phyloP scores from a whole-genome alignment of 176 grass and related monocot species.

The Aegilops sharonensis region DNA sequence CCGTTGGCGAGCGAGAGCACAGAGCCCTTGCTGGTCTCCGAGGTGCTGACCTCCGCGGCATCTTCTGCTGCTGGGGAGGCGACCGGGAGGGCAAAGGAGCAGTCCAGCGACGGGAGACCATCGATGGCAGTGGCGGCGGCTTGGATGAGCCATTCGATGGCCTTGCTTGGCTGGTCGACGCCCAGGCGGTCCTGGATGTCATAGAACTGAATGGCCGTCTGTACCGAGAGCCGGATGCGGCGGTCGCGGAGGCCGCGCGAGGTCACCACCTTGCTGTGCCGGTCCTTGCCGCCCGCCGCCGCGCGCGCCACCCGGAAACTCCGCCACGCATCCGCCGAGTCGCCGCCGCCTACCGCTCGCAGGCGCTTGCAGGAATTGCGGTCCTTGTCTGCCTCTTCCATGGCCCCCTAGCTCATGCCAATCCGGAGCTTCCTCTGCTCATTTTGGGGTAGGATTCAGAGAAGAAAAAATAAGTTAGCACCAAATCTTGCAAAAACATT shows the following conservation, averaged over 20 bases:
- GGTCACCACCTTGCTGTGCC: slow-evolving; percentile 92
- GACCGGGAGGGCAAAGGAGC: slow-evolving; percentile 34
- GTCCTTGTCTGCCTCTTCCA: slow-evolving; percentile 47
- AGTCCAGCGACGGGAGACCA: slow-evolving; percentile 54
- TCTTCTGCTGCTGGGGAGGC: neutral
- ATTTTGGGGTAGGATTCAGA: slow-evolving; percentile 17
- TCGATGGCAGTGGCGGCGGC: slow-evolving; percentile 63
- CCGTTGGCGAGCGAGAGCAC: slow-evolving; percentile 70
- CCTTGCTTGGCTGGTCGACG: slow-evolving; percentile 86
- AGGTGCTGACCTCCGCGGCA: slow-evolving; percentile 47
- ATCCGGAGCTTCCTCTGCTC: slow-evolving; percentile 22
- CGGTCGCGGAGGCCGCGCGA: slow-evolving; percentile 71
- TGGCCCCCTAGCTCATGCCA: slow-evolving; percentile 30
- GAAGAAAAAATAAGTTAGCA: neutral
- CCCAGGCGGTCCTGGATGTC: slow-evolving; percentile 88
- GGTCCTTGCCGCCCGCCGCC: slow-evolving; percentile 65
- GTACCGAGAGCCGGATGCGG: slow-evolving; percentile 64
- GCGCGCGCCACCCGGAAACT: slow-evolving; percentile 50
- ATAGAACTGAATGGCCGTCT: slow-evolving; percentile 87
- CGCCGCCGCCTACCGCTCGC: neutral
- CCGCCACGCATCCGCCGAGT: slow-evolving; percentile 36
- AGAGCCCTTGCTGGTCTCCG: slow-evolving; percentile 73
- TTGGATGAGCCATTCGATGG: slow-evolving; percentile 82
- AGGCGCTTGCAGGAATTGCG: slow-evolving; percentile 38
- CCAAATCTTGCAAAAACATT: neutral